These are phyloP conservation scores for Pythium pectinolyticum DNA, from an alignment of 352 stramenopile species.

Conservation along the genomic window DNA sequence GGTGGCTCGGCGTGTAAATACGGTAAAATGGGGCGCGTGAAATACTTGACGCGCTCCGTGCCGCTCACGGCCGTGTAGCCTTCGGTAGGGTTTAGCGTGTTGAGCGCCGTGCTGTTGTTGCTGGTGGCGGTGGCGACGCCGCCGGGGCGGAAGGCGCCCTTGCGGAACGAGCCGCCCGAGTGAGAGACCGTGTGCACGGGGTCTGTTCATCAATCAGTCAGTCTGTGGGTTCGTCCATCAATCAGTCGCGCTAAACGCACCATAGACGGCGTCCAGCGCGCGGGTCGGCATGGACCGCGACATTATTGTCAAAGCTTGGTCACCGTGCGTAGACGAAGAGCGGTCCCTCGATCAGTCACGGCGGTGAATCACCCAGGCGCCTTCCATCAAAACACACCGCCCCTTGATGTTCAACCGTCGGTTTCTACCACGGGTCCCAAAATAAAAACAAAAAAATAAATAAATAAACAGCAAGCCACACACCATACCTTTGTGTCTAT, in stretches of 20 bases:
- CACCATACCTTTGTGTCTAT: not conserved
- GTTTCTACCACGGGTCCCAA: no score
- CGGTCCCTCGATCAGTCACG: no score
- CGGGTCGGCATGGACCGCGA: slow-evolving; percentile 56
- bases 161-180: slow-evolving; percentile 59
- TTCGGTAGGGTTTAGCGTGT: slow-evolving; percentile 28
- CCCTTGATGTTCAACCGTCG: no score
- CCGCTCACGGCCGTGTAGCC: slow-evolving; percentile 63
- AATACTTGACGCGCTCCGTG: slow-evolving; percentile 85
- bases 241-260: slow-evolving; percentile 24
- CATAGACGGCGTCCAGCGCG: slow-evolving; percentile 78
- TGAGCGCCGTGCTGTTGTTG: slow-evolving; percentile 28
- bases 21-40: slow-evolving; percentile 87
- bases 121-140: slow-evolving; percentile 21
- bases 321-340: no score
- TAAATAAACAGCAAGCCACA: not conserved
- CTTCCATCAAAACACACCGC: no score
- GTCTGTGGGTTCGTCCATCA: no score
- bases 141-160: slow-evolving; percentile 28
- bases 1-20: slow-evolving; percentile 85
- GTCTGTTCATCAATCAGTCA: no score
- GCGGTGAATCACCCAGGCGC: not conserved
- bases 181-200: slow-evolving; percentile 76
- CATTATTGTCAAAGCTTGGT: slow-evolving; percentile 37
- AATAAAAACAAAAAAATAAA: no score